A percentile compares a stretch with the other conserved stretches of the same genome.
Evolutionary conservation across 495 filamentous ascomycete species (phyloP).

Genomic region (Aspergillus avenaceus): DNA sequence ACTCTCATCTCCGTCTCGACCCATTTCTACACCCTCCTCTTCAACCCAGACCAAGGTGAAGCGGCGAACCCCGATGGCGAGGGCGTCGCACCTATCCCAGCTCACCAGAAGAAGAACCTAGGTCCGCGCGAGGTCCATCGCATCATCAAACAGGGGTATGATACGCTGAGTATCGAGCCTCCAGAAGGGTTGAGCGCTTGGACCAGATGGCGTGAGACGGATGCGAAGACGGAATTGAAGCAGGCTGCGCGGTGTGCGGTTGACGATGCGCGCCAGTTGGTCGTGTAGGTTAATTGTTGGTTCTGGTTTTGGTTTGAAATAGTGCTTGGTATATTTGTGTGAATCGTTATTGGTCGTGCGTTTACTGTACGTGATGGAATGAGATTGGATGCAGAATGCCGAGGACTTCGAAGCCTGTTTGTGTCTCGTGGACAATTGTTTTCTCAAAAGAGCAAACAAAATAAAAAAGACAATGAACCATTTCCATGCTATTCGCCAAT

Average conservation of each 20-base stretch:
- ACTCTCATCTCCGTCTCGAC: conserved; percentile 78
- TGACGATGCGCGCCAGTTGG: conserved; percentile 43
- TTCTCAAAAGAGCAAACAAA: conserved; percentile 3
- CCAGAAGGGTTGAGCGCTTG: conserved; percentile 79
- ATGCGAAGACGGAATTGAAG: conserved; percentile 70
- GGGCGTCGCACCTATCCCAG: conserved; percentile 25
- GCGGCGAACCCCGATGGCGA: conserved; percentile 27
- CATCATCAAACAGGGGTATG: conserved; percentile 94
- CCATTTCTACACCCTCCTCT: conserved; percentile 82
- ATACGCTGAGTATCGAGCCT: conserved; percentile 82
- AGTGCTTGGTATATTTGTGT: not conserved
- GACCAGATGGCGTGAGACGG: conserved; percentile 66
- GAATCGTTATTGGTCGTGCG: not conserved
- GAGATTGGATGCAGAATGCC: not conserved
- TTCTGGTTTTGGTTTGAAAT: too few relatives aligned
- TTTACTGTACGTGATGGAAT: not conserved
- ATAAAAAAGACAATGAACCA: not conserved
- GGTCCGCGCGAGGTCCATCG: conserved; percentile 80
- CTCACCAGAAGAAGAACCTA: conserved; percentile 54
- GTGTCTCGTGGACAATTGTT: not conserved
- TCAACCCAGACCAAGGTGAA: conserved; percentile 49
- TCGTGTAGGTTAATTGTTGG: conserved; percentile 31
- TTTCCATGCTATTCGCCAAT: conserved; percentile 2
- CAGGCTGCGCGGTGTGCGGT: conserved; percentile 74
- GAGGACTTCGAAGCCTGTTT: not conserved